Percentiles rank a stretch among this genome's conserved stretches.
Conservation (phyloP, 2,329 filamentous ascomycete genomes). For the Exophiala spinifera region DNA sequence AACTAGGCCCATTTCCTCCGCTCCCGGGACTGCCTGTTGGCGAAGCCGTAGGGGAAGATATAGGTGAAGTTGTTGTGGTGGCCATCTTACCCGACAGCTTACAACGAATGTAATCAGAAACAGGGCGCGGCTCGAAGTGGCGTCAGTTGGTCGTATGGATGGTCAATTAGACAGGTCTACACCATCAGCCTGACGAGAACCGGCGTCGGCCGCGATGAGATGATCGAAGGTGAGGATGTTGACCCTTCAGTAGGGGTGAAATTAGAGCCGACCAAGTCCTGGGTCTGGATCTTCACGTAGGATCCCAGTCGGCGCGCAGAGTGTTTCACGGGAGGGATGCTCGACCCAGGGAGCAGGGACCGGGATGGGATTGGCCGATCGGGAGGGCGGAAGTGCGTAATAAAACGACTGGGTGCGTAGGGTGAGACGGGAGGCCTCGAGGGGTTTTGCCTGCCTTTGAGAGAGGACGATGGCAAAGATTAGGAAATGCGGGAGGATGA, state of each 20-base stretch:
- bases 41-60: slow-evolving; percentile 15
- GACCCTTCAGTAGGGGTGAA: slow-evolving; percentile 1
- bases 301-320: not conserved
- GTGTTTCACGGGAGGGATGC: slow-evolving; percentile 14
- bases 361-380: not conserved
- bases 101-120: slow-evolving; percentile 6
- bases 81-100: slow-evolving; percentile 20
- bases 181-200: not conserved
- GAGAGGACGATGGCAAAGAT: not conserved
- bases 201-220: not conserved
- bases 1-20: slow-evolving; percentile 55
- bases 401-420: not conserved
- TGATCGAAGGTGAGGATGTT: not conserved
- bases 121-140: not conserved
- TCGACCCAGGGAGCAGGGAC: not conserved
- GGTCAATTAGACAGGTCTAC: not conserved
- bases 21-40: slow-evolving; percentile 30
- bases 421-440: not conserved
- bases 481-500: not conserved
- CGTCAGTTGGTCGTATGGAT: slow-evolving; percentile 11
- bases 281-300: not conserved
- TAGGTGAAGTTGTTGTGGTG: slow-evolving; percentile 7
- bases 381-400: not conserved
- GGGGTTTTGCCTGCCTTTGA: not conserved
- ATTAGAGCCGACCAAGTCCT: slow-evolving; percentile 8